Conservation (phyloP, 176 grass and related monocot genomes). For the Cenchrus purpureus region DNA sequence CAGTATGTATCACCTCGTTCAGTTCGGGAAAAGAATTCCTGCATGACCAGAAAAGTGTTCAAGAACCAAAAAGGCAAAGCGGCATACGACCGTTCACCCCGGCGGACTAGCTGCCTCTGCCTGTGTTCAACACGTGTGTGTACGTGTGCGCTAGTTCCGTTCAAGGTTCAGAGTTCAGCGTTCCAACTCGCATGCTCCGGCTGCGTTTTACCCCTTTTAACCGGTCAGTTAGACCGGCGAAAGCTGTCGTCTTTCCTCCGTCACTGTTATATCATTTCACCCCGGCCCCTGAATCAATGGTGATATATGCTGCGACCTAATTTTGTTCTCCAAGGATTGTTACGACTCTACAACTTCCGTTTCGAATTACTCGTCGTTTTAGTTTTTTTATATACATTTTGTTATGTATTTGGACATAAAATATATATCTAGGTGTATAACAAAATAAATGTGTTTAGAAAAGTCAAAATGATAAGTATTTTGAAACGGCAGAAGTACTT, state of each 20-base stretch:
- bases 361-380: too few relatives aligned
- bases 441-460: too few relatives aligned
- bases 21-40: too few relatives aligned
- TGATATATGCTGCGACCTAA: background rate
- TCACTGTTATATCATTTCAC: background rate
- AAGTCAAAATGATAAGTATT: too few relatives aligned
- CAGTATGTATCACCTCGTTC: too few relatives aligned
- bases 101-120: background rate
- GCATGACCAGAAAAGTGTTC: background rate
- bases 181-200: constrained; percentile 4
- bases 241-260: background rate
- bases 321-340: too few relatives aligned
- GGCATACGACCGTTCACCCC: constrained; percentile 17
- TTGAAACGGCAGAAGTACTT: too few relatives aligned
- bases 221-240: constrained; percentile 29
- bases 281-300: background rate
- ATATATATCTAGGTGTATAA: too few relatives aligned
- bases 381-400: too few relatives aligned
- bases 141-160: background rate
- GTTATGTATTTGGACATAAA: too few relatives aligned
- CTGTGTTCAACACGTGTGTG: constrained; percentile 30
- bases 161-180: background rate
- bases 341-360: too few relatives aligned
- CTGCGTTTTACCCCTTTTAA: background rate
- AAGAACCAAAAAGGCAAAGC: background rate